Conservation (phyloP, 2,329 filamentous ascomycete species). For the Fusarium sp. region DNA sequence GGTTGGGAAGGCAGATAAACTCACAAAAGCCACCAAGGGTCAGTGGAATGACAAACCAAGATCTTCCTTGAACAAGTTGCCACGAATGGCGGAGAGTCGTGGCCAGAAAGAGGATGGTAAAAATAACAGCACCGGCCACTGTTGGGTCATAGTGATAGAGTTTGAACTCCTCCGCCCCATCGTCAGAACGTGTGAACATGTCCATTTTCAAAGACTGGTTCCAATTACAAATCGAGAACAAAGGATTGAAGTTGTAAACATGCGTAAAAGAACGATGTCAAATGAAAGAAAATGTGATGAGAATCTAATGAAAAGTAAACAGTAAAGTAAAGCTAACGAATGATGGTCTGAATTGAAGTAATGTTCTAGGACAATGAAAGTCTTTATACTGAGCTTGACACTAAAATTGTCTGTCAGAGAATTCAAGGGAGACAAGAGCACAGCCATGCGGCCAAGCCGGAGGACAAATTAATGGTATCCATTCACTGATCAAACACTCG, state of each 20-base stretch:
- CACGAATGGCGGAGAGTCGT: neutral
- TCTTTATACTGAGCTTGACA: neutral
- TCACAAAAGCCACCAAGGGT: neutral
- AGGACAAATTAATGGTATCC: neutral
- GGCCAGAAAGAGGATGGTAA: neutral
- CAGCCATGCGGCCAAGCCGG: neutral
- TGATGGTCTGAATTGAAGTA: neutral
- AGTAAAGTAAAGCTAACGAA: neutral
- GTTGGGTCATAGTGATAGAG: slow-evolving; percentile 6
- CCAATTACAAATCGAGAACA: neutral
- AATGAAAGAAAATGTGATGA: neutral
- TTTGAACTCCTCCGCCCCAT: neutral
- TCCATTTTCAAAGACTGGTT: neutral
- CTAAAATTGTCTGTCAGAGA: neutral
- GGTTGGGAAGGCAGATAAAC: neutral
- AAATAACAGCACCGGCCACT: neutral
- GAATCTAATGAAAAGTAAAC: neutral
- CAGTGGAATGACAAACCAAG: slow-evolving; percentile 1
- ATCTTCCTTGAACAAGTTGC: neutral
- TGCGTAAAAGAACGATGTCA: too few relatives aligned
- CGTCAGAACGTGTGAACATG: neutral
- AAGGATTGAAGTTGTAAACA: neutral
- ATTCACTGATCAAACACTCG: neutral
- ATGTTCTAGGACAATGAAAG: neutral
- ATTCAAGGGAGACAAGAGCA: neutral